Percentiles rank a stretch among this genome's conserved stretches.
Evolutionary conservation across 176 grass and related monocot genomes (phyloP).

Genomic region (Alloteropsis semialata): DNA sequence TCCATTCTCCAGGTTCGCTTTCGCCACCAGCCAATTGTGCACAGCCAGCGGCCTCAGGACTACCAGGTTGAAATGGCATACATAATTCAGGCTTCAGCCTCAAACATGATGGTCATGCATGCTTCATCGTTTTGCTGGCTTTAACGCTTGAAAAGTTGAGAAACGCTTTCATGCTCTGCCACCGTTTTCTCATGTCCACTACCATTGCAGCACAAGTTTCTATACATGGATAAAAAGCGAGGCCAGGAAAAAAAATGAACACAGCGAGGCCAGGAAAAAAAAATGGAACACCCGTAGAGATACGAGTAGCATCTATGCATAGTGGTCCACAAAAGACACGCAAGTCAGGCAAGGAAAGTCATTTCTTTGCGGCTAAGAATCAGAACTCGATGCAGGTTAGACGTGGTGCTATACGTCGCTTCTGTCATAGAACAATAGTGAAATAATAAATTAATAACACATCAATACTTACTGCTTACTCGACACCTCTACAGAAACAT

Average conservation of each 20-base stretch:
- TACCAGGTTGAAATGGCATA: no score
- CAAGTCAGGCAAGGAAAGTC: neutral
- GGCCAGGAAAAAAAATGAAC: no score
- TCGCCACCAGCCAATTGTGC: neutral
- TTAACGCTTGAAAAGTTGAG: no score
- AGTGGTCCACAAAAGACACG: no score
- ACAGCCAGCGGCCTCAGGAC: neutral
- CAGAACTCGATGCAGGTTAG: neutral
- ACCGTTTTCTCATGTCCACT: neutral
- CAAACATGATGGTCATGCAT: neutral
- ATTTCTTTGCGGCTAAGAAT: slow-evolving; percentile 11
- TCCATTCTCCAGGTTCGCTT: neutral
- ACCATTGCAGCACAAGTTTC: neutral
- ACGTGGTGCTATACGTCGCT: neutral
- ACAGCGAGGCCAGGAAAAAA: no score
- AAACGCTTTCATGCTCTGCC: neutral
- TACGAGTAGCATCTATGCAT: neutral
- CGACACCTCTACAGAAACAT: slow-evolving; percentile 29
- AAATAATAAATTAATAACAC: neutral
- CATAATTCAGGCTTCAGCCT: neutral
- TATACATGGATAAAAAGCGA: no score
- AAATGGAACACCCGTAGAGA: neutral
- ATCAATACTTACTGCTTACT: neutral
- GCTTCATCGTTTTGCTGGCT: neutral
- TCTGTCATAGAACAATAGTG: neutral